phyloP scores from a whole-genome alignment of 108 stramenopile species.

The Conticribra guillardii region DNA sequence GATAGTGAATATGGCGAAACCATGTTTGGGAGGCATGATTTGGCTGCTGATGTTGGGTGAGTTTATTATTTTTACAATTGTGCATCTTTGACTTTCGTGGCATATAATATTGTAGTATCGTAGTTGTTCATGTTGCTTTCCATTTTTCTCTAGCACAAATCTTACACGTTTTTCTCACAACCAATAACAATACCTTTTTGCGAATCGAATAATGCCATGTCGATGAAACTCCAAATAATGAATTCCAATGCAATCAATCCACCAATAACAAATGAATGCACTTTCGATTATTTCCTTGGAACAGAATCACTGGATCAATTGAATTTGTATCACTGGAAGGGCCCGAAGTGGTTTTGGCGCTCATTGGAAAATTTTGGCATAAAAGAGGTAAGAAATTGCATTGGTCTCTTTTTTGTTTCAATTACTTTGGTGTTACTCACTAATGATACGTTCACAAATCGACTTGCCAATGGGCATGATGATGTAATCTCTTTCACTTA shows the following conservation, averaged over 20 bases:
- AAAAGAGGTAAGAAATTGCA: constrained; percentile 35
- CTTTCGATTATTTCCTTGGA: neutral
- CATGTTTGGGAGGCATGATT: constrained; percentile 82
- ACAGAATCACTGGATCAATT: constrained; percentile 68
- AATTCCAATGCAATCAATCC: no score
- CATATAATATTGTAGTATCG: no score
- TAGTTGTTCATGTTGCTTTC: no score
- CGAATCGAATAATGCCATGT: no score
- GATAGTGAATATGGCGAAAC: constrained; percentile 72
- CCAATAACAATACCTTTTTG: no score
- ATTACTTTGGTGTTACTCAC: neutral
- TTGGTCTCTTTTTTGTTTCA: neutral
- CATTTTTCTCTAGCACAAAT: no score
- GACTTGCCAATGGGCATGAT: no score
- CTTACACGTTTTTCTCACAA: no score
- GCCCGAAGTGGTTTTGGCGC: constrained; percentile 59
- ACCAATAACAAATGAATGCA: no score
- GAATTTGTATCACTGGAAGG: constrained; percentile 71
- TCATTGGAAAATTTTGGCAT: constrained; percentile 78
- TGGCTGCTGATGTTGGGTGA: constrained; percentile 47
- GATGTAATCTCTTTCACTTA: no score
- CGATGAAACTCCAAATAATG: no score
- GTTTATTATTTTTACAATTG: neutral
- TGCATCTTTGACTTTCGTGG: neutral
- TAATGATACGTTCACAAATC: no score